Evolutionary conservation across 805 yeast genomes (phyloP).

Genomic region (Danielia reshetovae): DNA sequence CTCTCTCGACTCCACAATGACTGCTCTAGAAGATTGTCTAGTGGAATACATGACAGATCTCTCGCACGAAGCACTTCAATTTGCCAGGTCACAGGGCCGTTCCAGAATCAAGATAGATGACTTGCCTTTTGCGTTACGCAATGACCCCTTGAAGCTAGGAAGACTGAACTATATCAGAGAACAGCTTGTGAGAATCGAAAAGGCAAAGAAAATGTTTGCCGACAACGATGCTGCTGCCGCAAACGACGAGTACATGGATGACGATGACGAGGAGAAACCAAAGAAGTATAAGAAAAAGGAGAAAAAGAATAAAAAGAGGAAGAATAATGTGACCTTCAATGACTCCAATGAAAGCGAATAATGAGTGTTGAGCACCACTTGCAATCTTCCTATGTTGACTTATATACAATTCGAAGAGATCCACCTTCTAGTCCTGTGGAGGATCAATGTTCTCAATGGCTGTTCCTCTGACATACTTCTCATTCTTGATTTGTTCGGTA

Average conservation of each 20-base stretch:
- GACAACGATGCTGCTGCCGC: conserved; percentile 7
- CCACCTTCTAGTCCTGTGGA: conserved; percentile 8
- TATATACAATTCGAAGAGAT: not conserved
- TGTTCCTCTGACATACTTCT: conserved; percentile 54
- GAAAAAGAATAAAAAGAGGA: conserved; percentile 9
- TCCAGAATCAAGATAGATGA: conserved; percentile 39
- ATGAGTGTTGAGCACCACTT: no score
- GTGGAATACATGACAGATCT: conserved; percentile 35
- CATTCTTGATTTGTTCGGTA: conserved; percentile 50
- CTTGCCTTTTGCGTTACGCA: conserved; percentile 36
- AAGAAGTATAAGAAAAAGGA: conserved; percentile 6
- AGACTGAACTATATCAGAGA: conserved; percentile 38
- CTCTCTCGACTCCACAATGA: conserved; percentile 34
- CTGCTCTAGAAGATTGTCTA: conserved; percentile 36
- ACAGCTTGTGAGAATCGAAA: conserved; percentile 33
- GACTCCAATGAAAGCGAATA: conserved; percentile 15
- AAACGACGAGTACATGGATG: conserved; percentile 13
- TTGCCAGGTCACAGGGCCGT: conserved; percentile 37
- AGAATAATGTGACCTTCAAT: conserved; percentile 10
- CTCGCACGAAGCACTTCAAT: conserved; percentile 28
- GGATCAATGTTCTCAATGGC: conserved; percentile 46
- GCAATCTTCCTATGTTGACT: not conserved
- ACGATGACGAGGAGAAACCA: conserved; percentile 12
- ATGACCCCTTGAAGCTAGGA: conserved; percentile 41
- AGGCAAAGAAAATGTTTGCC: conserved; percentile 33